Percentiles rank a stretch among this genome's conserved stretches.
phyloP scores from a whole-genome alignment of 495 filamentous ascomycete species.

The Talaromyces adpressus region DNA sequence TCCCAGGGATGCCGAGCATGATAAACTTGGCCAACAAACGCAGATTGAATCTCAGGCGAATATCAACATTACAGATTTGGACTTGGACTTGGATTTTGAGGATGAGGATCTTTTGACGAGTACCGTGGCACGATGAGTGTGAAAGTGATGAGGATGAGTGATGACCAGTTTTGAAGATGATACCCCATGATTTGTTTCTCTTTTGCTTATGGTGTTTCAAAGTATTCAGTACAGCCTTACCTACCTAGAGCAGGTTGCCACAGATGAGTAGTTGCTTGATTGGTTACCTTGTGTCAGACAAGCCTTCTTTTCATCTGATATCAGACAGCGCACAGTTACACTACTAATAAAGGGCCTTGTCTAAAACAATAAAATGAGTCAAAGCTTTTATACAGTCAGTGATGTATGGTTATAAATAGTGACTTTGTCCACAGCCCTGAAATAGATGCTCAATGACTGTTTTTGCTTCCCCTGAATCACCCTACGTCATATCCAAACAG shows the following conservation, averaged over 20 bases:
- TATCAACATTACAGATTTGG: slow-evolving; percentile 1
- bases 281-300: background rate
- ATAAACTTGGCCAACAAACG: background rate
- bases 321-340: background rate
- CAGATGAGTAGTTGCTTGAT: background rate
- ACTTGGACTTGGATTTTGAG: slow-evolving; percentile 6
- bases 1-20: background rate
- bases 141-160: background rate
- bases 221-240: background rate
- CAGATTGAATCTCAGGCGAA: background rate
- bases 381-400: background rate
- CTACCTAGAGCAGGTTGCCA: background rate
- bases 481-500: background rate
- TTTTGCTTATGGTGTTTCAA: background rate
- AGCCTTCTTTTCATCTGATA: background rate
- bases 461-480: background rate
- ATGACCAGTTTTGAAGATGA: background rate
- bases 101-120: slow-evolving; percentile 8
- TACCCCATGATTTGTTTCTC: background rate
- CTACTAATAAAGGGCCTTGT: background rate
- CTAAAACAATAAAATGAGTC: background rate
- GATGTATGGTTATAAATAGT: background rate
- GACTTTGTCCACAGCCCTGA: background rate
- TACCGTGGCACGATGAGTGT: background rate
- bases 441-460: background rate